A percentile compares a stretch with the other conserved stretches of the same genome.
Evolutionary conservation across 2,329 filamentous ascomycete species (phyloP).

Genomic region (Diplodia mutila): DNA sequence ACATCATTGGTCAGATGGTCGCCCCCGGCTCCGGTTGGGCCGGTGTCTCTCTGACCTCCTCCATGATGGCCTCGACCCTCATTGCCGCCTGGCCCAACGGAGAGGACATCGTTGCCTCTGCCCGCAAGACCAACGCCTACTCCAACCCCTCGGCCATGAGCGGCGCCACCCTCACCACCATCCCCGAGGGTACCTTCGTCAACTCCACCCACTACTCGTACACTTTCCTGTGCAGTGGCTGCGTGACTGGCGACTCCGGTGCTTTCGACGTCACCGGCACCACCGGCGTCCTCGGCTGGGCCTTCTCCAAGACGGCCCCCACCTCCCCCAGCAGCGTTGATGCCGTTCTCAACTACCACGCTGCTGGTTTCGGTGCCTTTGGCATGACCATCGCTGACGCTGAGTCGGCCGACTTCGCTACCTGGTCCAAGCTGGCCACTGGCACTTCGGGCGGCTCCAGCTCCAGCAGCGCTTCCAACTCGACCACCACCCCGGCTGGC

Average conservation of each 20-base stretch:
- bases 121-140: slow-evolving; percentile 54
- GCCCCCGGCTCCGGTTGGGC: slow-evolving; percentile 55
- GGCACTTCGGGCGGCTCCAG: slow-evolving; percentile 31
- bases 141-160: slow-evolving; percentile 50
- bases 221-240: slow-evolving; percentile 57
- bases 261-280: slow-evolving; percentile 32
- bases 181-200: slow-evolving; percentile 56
- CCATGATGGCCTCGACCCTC: slow-evolving; percentile 56
- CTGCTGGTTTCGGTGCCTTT: slow-evolving; percentile 40
- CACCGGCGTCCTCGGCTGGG: slow-evolving; percentile 40
- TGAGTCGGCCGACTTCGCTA: slow-evolving; percentile 38
- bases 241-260: slow-evolving; percentile 37
- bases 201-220: slow-evolving; percentile 60
- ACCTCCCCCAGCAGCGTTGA: slow-evolving; percentile 34
- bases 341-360: slow-evolving; percentile 37
- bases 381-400: slow-evolving; percentile 37
- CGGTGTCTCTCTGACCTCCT: slow-evolving; percentile 53
- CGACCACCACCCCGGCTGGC: slow-evolving; percentile 11
- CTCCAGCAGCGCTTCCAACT: slow-evolving; percentile 34
- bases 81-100: slow-evolving; percentile 59
- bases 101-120: slow-evolving; percentile 51
- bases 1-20: slow-evolving; percentile 60
- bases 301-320: slow-evolving; percentile 34
- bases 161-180: slow-evolving; percentile 49
- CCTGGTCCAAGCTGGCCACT: slow-evolving; percentile 41